Evolutionary conservation across 768 basidiomycete species (phyloP), one percentile per base, ranked within the genome.

Genomic region (Hirschioporus abietinus): DNA sequence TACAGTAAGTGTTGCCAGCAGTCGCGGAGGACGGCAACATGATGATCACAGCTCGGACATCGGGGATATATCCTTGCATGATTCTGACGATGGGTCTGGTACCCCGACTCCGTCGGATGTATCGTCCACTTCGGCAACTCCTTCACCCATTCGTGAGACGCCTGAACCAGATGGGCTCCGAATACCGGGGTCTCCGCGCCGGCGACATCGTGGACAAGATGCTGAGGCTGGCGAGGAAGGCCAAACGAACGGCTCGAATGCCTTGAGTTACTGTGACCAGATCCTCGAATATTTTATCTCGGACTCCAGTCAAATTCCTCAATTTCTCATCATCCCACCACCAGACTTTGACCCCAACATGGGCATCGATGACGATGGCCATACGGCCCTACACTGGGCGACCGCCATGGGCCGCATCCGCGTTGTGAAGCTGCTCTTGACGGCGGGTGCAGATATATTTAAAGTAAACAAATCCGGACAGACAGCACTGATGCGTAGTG

Each of bases 231-330:
- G 85, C 20, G 78, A 77, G 4, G 86, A 82, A 52, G 71, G 72
- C 5, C 81, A 75, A 58, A 67, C 76, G 66, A 88, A 85, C 69
- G 85, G 83, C 25, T 76, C 77, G 63, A 89, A 89, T 69, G 79
- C 85, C 34, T 83, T 88, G 58, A 81, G 85, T n/a, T 98, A 99
- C 74, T 94, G 90, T 36, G 96, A 99, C 77, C 92, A 95, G 75
- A 95, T 99, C 67, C 83, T 99, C 71, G 96, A 98, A 79, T 99
- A 97, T 79, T 99, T 99, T 77, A 95, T 99, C 71, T 96, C 96
- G 60, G 97, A 99, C 77, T 92, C 95, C 57, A 91, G 92, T 68
- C 91, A 94, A 73, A 88, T 96, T 34, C 97, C 97, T 9, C 83
- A 86, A 25, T 81, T 97, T 66, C 88, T 99, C 71, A 88, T 96